These are phyloP conservation scores for Phytophthora pisi DNA, from an alignment of 352 stramenopile genomes.

Conservation along the genomic window DNA sequence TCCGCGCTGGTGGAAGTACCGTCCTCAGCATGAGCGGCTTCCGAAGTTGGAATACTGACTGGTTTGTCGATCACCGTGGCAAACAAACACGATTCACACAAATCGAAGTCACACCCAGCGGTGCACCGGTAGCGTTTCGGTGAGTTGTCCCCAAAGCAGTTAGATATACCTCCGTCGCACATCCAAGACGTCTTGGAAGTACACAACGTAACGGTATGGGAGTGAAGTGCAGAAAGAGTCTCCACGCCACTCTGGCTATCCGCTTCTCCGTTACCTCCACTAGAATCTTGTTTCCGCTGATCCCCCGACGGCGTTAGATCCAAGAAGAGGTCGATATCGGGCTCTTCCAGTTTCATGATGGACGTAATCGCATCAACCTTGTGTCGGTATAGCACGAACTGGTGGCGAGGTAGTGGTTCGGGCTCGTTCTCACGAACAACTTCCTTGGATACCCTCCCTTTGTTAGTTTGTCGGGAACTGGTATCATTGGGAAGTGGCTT, in stretches of 20 bases:
- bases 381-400: constrained; percentile 71
- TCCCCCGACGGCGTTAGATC: constrained; percentile 38
- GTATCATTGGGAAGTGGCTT: constrained; percentile 52
- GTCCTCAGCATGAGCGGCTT: constrained; percentile 11
- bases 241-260: constrained; percentile 21
- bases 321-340: constrained; percentile 64
- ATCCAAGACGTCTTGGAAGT: constrained; percentile 71
- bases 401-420: constrained; percentile 43
- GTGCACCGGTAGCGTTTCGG: constrained; percentile 67
- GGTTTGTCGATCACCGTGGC: constrained; percentile 45
- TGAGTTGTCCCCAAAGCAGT: constrained; percentile 65
- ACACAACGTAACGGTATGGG: constrained; percentile 54
- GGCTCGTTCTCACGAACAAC: constrained; percentile 19
- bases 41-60: constrained; percentile 4
- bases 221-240: constrained; percentile 55
- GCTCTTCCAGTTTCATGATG: constrained; percentile 58
- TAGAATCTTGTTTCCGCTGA: constrained; percentile 5
- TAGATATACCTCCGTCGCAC: constrained; percentile 63
- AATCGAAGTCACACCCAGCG: constrained; percentile 73
- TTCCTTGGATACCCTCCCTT: constrained; percentile 1
- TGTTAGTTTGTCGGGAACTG: constrained; percentile 16
- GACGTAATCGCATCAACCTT: constrained; percentile 50
- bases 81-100: constrained; percentile 67
- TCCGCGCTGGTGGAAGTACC: constrained; percentile 1
- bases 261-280: background rate